These are phyloP conservation scores for Parmelia sp. DNA, from an alignment of 495 filamentous ascomycete species.

Conservation along the genomic window DNA sequence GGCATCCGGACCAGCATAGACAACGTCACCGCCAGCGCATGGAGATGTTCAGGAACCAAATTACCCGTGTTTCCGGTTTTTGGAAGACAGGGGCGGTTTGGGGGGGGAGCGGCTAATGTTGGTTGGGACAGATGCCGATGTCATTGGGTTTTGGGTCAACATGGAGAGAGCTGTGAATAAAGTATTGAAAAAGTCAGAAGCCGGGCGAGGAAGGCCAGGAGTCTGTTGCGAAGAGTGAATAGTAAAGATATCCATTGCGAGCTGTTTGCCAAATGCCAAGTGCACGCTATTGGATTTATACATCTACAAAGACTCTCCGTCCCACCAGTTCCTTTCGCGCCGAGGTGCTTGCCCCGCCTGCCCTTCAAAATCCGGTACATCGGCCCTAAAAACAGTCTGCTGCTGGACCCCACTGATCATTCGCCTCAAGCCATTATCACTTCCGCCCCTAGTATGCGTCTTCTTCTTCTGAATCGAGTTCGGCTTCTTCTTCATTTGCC, in stretches of 20 bases:
- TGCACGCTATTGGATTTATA: no score
- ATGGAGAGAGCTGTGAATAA: conserved; percentile 36
- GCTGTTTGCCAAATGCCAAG: not conserved
- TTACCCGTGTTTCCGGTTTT: no score
- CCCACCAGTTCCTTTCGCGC: conserved; percentile 3
- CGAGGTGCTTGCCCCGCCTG: not conserved
- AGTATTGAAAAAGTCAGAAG: not conserved
- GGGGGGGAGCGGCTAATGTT: not conserved
- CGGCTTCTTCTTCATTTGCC: conserved; percentile 39
- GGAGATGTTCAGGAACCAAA: no score
- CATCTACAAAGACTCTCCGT: conserved; percentile 2
- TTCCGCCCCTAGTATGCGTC: not conserved
- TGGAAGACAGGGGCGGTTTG: conserved; percentile 39
- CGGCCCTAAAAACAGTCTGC: not conserved
- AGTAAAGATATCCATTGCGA: not conserved
- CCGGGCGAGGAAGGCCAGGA: not conserved
- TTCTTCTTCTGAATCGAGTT: not conserved
- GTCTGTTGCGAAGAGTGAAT: conserved; percentile 8
- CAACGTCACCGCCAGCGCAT: no score
- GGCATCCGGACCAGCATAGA: conserved; percentile 29
- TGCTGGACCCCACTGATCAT: not conserved
- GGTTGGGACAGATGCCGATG: conserved; percentile 30
- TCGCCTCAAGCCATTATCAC: conserved; percentile 1
- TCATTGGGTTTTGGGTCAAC: conserved; percentile 36
- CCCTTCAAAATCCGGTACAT: not conserved